A percentile compares a stretch with the other conserved stretches of the same genome.
Evolutionary conservation across 2,329 filamentous ascomycete species (phyloP).

Genomic region (Grosmannia clavigera): DNA sequence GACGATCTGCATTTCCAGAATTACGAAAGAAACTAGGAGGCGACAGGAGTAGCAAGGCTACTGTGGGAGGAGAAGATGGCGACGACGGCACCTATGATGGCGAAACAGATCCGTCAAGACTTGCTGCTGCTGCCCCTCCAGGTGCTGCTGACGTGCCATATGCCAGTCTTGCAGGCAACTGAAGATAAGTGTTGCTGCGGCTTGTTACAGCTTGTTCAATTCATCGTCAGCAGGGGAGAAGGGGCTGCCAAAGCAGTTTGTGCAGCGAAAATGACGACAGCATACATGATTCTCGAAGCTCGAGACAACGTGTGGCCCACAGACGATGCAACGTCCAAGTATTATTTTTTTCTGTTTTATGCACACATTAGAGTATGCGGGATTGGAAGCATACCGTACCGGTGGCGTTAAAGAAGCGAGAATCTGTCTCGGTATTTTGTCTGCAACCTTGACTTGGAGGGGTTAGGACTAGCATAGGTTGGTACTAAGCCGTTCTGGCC

Average conservation of each 20-base stretch:
- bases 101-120: conserved; percentile 16
- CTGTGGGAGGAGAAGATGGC: background rate
- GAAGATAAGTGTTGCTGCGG: background rate
- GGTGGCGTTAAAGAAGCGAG: background rate
- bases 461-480: too few species aligned
- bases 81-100: conserved; percentile 11
- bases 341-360: background rate
- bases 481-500: too few species aligned
- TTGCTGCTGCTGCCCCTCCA: conserved; percentile 61
- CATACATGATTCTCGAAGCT: background rate
- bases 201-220: background rate
- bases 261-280: background rate
- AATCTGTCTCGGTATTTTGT: background rate
- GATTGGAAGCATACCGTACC: background rate
- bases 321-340: background rate
- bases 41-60: conserved; percentile 11
- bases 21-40: conserved; percentile 21
- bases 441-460: too few species aligned
- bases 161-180: conserved; percentile 63
- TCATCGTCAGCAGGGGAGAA: background rate
- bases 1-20: conserved; percentile 44
- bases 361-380: background rate
- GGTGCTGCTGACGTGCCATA: conserved; percentile 70
- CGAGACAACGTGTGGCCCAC: background rate
- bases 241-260: too few species aligned